These are phyloP conservation scores for Berberis vulgaris DNA, from an alignment of 164 flowering plant genomes.

Conservation along the genomic window DNA sequence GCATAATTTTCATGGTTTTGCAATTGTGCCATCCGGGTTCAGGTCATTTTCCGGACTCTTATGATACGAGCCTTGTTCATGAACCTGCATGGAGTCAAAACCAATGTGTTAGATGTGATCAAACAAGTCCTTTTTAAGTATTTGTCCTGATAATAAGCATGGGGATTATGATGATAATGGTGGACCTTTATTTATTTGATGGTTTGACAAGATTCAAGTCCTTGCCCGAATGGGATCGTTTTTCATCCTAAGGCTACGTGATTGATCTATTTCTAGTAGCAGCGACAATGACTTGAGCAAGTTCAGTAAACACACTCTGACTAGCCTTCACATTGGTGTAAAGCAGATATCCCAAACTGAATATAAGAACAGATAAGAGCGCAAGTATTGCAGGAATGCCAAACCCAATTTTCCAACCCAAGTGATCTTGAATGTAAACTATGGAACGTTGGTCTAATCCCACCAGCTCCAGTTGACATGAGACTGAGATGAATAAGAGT, in stretches of 20 bases:
- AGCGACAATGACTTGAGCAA: slow-evolving; percentile 50
- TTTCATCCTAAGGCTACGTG: slow-evolving; percentile 20
- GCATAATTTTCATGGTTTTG: too few relatives aligned
- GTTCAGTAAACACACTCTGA: slow-evolving; percentile 39
- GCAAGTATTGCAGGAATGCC: slow-evolving; percentile 60
- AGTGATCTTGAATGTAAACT: slow-evolving; percentile 58
- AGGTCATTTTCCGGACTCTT: too few relatives aligned
- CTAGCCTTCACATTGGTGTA: slow-evolving; percentile 34
- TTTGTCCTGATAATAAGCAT: background rate
- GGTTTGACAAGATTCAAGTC: slow-evolving; percentile 28
- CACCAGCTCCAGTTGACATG: slow-evolving; percentile 64
- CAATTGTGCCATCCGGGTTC: too few relatives aligned
- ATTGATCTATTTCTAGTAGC: slow-evolving; percentile 38
- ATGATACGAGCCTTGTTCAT: too few relatives aligned
- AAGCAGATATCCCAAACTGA: slow-evolving; percentile 36
- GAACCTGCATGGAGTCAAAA: background rate
- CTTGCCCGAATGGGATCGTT: slow-evolving; percentile 25
- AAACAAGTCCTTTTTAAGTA: background rate
- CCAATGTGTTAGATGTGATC: background rate
- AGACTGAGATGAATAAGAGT: slow-evolving; percentile 25
- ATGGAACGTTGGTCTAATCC: slow-evolving; percentile 53
- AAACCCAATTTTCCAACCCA: slow-evolving; percentile 65
- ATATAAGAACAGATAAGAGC: slow-evolving; percentile 33
- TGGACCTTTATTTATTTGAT: slow-evolving; percentile 43
- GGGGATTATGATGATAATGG: too few relatives aligned